Evolutionary conservation across 2,329 filamentous ascomycete genomes (phyloP).

Genomic region (Penicillium sp.): DNA sequence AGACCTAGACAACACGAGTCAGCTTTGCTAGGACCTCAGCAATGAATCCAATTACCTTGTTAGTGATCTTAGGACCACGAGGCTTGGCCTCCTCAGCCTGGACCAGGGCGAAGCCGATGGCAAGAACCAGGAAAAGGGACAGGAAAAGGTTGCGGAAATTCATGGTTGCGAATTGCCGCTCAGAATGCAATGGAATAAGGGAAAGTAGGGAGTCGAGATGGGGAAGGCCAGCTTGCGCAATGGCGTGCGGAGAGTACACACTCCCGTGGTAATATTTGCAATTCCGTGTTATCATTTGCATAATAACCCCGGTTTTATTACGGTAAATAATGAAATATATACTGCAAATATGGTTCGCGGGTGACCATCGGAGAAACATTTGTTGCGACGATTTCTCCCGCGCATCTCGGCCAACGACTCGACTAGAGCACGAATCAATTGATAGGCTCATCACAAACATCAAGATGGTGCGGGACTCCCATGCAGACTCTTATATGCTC

Average conservation of each 20-base stretch:
- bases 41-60: slow-evolving; percentile 58
- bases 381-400: slow-evolving; percentile 34
- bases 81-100: slow-evolving; percentile 63
- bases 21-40: slow-evolving; percentile 4
- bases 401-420: slow-evolving; percentile 15
- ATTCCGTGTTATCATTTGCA: accelerated
- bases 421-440: slow-evolving; percentile 10
- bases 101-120: slow-evolving; percentile 65
- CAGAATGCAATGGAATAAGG: slow-evolving; percentile 17
- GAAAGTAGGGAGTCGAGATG: slow-evolving; percentile 8
- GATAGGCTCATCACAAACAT: slow-evolving; percentile 7
- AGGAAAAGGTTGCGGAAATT: slow-evolving; percentile 39
- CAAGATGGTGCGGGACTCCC: slow-evolving; percentile 30
- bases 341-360: slow-evolving; percentile 3
- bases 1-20: slow-evolving; percentile 45
- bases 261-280: slow-evolving; percentile 4
- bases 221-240: slow-evolving; percentile 36
- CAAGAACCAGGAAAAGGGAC: slow-evolving; percentile 69
- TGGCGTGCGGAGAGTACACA: slow-evolving; percentile 22
- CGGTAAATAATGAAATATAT: not conserved
- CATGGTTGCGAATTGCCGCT: slow-evolving; percentile 27
- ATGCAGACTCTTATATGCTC: not conserved
- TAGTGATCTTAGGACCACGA: slow-evolving; percentile 81
- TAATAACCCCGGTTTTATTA: not conserved
- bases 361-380: slow-evolving; percentile 29